A percentile compares a stretch with the other conserved stretches of the same genome.
Conservation (phyloP, 1,284 basidiomycete genomes). For the Mycena sp. region DNA sequence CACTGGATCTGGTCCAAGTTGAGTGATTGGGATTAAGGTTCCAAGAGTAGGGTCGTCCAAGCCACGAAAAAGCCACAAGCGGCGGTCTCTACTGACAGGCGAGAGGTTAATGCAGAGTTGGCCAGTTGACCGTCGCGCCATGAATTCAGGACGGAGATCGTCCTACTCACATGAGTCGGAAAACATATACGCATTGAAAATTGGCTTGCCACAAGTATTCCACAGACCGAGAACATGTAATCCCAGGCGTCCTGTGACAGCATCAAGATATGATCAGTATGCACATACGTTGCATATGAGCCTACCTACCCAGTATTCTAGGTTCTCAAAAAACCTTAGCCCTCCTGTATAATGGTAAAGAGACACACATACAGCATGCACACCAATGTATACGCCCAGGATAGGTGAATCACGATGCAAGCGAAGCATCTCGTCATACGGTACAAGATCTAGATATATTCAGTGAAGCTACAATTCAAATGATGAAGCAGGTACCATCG, state of each 20-base stretch:
- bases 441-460: not conserved
- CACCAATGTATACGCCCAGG: too few species aligned
- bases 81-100: not conserved
- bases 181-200: too few species aligned
- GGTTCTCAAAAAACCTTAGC: not conserved
- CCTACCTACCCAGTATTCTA: not conserved
- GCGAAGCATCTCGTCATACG: not conserved
- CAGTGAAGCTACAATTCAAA: not conserved
- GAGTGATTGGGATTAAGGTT: not conserved
- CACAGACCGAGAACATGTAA: too few species aligned
- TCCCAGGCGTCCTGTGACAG: too few species aligned
- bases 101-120: not conserved
- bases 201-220: too few species aligned
- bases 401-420: not conserved
- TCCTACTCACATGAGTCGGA: too few species aligned
- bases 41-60: not conserved
- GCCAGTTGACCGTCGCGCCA: slow-evolving; percentile 1
- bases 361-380: not conserved
- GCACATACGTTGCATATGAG: not conserved
- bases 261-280: too few species aligned
- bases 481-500: not conserved
- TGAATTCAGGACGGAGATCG: not conserved
- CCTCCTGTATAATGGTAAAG: not conserved
- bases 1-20: not conserved
- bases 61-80: not conserved